Evolutionary conservation across 495 filamentous ascomycete genomes (phyloP).

Genomic region (Neurospora intermedia): DNA sequence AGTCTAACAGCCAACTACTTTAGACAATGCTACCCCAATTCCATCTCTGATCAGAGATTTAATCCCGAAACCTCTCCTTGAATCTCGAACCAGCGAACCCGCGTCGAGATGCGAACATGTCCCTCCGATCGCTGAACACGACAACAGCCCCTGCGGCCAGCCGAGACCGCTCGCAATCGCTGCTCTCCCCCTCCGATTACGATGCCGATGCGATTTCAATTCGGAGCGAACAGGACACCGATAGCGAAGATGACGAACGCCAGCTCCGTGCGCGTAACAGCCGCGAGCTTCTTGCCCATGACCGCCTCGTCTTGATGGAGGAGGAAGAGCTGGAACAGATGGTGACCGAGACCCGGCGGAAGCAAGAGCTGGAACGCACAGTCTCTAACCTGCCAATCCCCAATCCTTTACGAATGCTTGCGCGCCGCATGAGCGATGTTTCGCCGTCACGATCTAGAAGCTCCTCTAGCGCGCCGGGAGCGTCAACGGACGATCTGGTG

Average conservation of each 20-base stretch:
- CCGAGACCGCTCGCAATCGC: constrained; percentile 22
- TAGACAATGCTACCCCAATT: background rate
- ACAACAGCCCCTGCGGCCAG: constrained; percentile 2
- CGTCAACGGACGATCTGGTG: constrained; percentile 20
- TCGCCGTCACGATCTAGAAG: constrained; percentile 21
- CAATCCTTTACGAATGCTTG: constrained; percentile 32
- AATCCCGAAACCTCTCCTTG: background rate
- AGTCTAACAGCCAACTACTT: background rate
- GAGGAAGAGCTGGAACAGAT: constrained; percentile 83
- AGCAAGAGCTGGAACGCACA: constrained; percentile 37
- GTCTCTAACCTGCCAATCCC: constrained; percentile 35
- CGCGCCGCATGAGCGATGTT: constrained; percentile 23
- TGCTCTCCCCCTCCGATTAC: constrained; percentile 53
- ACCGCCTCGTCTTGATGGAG: constrained; percentile 67
- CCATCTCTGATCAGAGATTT: background rate
- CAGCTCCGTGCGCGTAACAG: constrained; percentile 54
- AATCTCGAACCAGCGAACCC: background rate
- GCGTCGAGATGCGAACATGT: constrained; percentile 3
- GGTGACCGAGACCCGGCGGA: constrained; percentile 41
- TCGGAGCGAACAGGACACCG: constrained; percentile 62
- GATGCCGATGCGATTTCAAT: constrained; percentile 59
- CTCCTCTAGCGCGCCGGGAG: constrained; percentile 15
- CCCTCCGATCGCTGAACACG: constrained; percentile 20
- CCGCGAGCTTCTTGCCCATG: constrained; percentile 57
- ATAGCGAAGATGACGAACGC: constrained; percentile 65